Evolutionary conservation across 768 basidiomycete species (phyloP).

Genomic region (Tulasnella calospora): DNA sequence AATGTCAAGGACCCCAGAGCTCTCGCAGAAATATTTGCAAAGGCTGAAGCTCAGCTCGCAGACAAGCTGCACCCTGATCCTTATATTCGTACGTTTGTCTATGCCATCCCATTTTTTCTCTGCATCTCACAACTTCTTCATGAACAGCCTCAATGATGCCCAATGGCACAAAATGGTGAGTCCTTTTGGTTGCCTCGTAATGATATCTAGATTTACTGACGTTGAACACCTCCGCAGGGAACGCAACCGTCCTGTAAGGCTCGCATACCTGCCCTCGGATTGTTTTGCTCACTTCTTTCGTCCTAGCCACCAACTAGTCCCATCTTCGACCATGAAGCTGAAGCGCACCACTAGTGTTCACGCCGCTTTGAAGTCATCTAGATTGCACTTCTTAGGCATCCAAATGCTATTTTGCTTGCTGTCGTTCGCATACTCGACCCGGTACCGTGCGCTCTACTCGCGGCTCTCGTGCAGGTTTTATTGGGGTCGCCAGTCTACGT

Average conservation of each 20-base stretch:
- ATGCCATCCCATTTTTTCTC: neutral
- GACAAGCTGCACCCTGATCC: slow-evolving; percentile 80
- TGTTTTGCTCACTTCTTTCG: neutral
- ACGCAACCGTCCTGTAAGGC: slow-evolving; percentile 64
- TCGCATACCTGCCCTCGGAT: neutral
- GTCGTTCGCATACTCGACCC: neutral
- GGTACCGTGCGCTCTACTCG: neutral
- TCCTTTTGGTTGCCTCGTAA: slow-evolving; percentile 28
- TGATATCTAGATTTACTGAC: slow-evolving; percentile 23
- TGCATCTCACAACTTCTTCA: neutral
- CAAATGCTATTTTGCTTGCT: neutral
- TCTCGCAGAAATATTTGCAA: slow-evolving; percentile 67
- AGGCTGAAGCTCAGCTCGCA: slow-evolving; percentile 72
- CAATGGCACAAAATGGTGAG: slow-evolving; percentile 94
- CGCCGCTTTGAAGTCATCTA: neutral
- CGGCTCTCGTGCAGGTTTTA: neutral
- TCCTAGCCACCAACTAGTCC: slow-evolving; percentile 19
- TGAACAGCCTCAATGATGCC: slow-evolving; percentile 68
- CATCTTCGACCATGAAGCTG: slow-evolving; percentile 22
- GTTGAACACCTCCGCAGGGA: slow-evolving; percentile 50
- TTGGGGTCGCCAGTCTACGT: neutral
- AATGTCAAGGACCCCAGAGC: slow-evolving; percentile 81
- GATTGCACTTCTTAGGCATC: neutral
- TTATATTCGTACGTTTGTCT: slow-evolving; percentile 68
- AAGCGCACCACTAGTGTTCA: slow-evolving; percentile 2